Percentiles rank a stretch among this genome's conserved stretches.
These are phyloP conservation scores for Fusarium graminum DNA, from an alignment of 2,329 filamentous ascomycete genomes.

Conservation along the genomic window DNA sequence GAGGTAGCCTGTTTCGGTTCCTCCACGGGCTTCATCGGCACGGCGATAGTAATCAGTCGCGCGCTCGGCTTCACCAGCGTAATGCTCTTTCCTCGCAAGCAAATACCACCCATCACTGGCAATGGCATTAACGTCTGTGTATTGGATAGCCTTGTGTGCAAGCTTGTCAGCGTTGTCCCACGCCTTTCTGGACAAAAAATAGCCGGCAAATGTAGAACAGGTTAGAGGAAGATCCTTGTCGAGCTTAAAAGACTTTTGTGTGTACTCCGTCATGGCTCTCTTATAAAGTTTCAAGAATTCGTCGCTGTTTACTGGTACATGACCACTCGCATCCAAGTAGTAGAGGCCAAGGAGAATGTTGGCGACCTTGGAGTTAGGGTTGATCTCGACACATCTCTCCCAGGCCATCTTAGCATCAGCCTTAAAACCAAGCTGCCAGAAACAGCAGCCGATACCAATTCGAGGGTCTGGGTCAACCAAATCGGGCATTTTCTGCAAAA, in stretches of 20 bases:
- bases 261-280: slow-evolving; percentile 94
- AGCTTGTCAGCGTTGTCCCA: slow-evolving; percentile 86
- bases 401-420: slow-evolving; percentile 92
- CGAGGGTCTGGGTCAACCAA: slow-evolving; percentile 93
- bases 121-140: slow-evolving; percentile 95
- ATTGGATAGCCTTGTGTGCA: slow-evolving; percentile 92
- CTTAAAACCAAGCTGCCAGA: slow-evolving; percentile 96
- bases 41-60: slow-evolving; percentile 90
- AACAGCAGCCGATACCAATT: slow-evolving; percentile 95
- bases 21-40: slow-evolving; percentile 91
- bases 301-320: slow-evolving; percentile 84
- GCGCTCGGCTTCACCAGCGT: slow-evolving; percentile 77
- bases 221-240: slow-evolving; percentile 92
- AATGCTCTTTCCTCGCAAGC: slow-evolving; percentile 91
- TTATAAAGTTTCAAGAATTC: slow-evolving; percentile 89
- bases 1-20: slow-evolving; percentile 88
- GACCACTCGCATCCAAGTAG: slow-evolving; percentile 87
- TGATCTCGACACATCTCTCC: slow-evolving; percentile 87
- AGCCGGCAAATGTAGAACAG: slow-evolving; percentile 89
- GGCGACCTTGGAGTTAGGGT: slow-evolving; percentile 86
- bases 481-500: slow-evolving; percentile 85
- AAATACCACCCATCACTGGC: slow-evolving; percentile 98
- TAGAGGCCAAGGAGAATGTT: slow-evolving; percentile 92
- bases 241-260: slow-evolving; percentile 91
- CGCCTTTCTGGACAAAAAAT: slow-evolving; percentile 87